Evolutionary conservation across 768 basidiomycete genomes (phyloP).

Genomic region (Serendipita vermifera): DNA sequence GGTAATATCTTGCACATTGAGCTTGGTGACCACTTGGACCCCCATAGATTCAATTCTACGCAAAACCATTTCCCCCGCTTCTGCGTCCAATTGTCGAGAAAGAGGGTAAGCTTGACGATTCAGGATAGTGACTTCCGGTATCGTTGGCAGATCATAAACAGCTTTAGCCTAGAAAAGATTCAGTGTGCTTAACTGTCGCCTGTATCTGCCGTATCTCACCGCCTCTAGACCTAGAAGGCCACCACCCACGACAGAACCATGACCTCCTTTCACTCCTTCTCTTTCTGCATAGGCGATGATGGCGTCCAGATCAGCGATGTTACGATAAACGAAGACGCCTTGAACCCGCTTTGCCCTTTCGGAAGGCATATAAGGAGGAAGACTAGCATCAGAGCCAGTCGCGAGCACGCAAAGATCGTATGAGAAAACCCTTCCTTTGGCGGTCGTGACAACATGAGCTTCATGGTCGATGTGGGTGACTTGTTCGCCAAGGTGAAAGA

Average conservation of each 20-base stretch:
- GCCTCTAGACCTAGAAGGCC: conserved; percentile 63
- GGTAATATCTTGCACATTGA: conserved; percentile 27
- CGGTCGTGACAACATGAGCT: conserved; percentile 34
- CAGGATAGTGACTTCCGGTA: conserved; percentile 39
- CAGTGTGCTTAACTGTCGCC: no score
- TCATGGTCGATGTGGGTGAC: conserved; percentile 30
- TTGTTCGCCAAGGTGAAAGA: conserved; percentile 38
- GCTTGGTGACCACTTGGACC: conserved; percentile 39
- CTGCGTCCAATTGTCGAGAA: conserved; percentile 44
- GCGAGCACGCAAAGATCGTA: conserved; percentile 58
- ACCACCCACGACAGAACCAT: conserved; percentile 50
- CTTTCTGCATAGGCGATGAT: conserved; percentile 47
- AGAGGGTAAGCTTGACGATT: conserved; percentile 41
- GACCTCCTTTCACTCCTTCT: conserved; percentile 27
- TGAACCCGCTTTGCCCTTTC: conserved; percentile 26
- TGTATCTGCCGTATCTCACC: not conserved
- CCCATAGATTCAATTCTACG: conserved; percentile 47
- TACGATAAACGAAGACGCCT: conserved; percentile 62
- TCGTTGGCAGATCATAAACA: conserved; percentile 40
- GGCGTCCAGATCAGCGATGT: conserved; percentile 50
- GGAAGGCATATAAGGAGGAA: conserved; percentile 44
- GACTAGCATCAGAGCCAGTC: conserved; percentile 52
- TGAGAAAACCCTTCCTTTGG: conserved; percentile 30
- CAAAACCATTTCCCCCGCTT: conserved; percentile 48
- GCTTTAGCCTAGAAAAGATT: conserved; percentile 38